Base-by-base conservation (phyloP, 1,284 basidiomycete species). In the Microbotryum intermedium region DNA sequence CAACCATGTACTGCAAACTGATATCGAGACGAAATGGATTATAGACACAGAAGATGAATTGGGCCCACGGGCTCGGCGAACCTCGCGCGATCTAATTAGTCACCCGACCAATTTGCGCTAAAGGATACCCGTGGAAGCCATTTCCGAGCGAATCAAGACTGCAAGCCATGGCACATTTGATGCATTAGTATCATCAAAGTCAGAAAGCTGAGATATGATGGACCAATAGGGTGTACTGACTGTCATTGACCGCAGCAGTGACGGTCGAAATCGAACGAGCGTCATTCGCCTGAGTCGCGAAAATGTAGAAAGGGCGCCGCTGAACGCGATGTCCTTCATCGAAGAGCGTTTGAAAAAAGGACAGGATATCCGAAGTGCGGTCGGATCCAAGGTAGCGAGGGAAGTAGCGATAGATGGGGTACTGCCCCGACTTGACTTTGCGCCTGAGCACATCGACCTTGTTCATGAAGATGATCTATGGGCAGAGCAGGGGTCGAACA, bases 271-370 rank as follows among this genome's bases (percentile, higher is more conserved):
- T n/a, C 10, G 13, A 8, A 10, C 18, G 34, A 28, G 10, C 8
- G 39, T 59, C 52, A 44, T 59, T 59, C 5, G 52, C 57, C 11
- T 59, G 57, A 5, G 57, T 59, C 20, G 51, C 52, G 39, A 46
- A 59, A 25, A 42, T 42, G 51, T 59, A 59, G 4, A 59, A 21
- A 1, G 55, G 55, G 44, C 45, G 18, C 44, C 28, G 28, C 23
- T 29, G 46, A 10, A n/a, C 44, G 26, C 21, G 28, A 26, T 59
- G 57, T 13, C 34, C 8, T 7, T 43, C 11, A 23, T 59, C 57
- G 11, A 59, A 45, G 34, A 43, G 16, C 6, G 10, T 29, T 47
- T 59, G 57, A 13, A 59, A 23, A 28, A 47, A 53, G 11, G 16
- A 29, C 4, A 59, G 34, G 9, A 53, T 44, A 16, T 29, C 34